Conservation (phyloP, 164 flowering plant genomes). For the Saururus chinensis region DNA sequence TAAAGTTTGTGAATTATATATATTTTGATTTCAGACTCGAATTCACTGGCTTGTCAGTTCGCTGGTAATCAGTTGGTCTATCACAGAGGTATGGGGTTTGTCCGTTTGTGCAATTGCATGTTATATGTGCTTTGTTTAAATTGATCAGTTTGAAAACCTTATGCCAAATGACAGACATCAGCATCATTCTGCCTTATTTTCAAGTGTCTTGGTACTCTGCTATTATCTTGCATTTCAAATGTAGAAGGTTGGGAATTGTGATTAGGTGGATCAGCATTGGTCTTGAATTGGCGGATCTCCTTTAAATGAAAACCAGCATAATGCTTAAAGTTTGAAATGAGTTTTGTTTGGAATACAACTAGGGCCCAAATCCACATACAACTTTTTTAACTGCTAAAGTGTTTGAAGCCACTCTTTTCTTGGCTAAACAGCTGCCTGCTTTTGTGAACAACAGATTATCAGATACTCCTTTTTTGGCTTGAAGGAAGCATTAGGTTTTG, state of each 20-base stretch:
- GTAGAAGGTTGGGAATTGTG: not conserved
- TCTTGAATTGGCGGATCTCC: too few relatives aligned
- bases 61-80: slow-evolving; percentile 90
- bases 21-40: slow-evolving; percentile 14
- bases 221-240: not conserved
- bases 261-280: not conserved
- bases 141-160: too few relatives aligned
- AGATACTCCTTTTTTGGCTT: slow-evolving; percentile 84
- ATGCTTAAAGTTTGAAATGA: too few relatives aligned
- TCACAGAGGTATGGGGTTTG: slow-evolving; percentile 18
- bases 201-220: not conserved
- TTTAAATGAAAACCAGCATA: too few relatives aligned
- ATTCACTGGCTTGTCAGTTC: slow-evolving; percentile 64
- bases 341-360: too few relatives aligned
- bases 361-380: too few relatives aligned
- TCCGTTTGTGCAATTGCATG: too few relatives aligned
- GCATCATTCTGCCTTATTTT: too few relatives aligned
- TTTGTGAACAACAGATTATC: slow-evolving; percentile 41
- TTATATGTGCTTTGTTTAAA: too few relatives aligned
- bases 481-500: slow-evolving; percentile 76
- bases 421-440: not conserved
- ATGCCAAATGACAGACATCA: too few relatives aligned
- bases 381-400: not conserved
- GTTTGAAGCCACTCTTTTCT: not conserved
- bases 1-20: not conserved